Evolutionary conservation across 371 early-diverging fungal genomes (phyloP), one percentile per base, ranked within the genome.

Genomic region (Zychaea mexicana): DNA sequence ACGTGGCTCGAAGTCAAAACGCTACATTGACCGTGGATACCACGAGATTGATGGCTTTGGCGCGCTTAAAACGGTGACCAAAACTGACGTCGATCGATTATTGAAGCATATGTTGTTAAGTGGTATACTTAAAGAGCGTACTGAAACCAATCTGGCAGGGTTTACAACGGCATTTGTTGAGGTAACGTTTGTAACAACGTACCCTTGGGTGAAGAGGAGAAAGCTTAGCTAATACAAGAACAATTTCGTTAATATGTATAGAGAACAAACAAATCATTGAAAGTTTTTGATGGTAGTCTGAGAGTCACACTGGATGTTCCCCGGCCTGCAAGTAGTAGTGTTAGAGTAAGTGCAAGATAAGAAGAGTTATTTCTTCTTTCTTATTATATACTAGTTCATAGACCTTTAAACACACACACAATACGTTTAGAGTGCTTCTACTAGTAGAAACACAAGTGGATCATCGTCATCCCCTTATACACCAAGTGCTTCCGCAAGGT

Each of bases 1-100:
- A 67, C 85, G 92, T 46, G 97, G 97, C 0, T 76, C 88, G 3
- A 88, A 84, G 46, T 42, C 57, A 26, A 87, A 85, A 52, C 82
- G 81, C 36, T 77, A 94, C 15, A 26, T 78, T 12, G 77, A 86
- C 12, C 66, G 64, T 32, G 80, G 83, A 1, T 77, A 85, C 52
- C 77, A 90, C 54, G 39, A 49, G 19, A 47, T 92, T 6, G 65
- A 73, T 4, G 81, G 83, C 1, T 87, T 84, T 67, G 94, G 94
- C 0, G 68, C 69, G 21, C 95, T 94, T 26, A 87, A 77, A 61
- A 60, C 57, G 28, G 68, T 82, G 42, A 62, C 64, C n/a, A 80
- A 83, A 45, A 71, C 77, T 0, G 91, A 90, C 30, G 70, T 84
- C 1, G 94, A 93, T 65, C 80, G 92, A 12, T 63, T 94, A 15